Evolutionary conservation across 2,329 filamentous ascomycete genomes (phyloP), one percentile per base, ranked within the genome.

Genomic region (Exophiala xenobiotica): DNA sequence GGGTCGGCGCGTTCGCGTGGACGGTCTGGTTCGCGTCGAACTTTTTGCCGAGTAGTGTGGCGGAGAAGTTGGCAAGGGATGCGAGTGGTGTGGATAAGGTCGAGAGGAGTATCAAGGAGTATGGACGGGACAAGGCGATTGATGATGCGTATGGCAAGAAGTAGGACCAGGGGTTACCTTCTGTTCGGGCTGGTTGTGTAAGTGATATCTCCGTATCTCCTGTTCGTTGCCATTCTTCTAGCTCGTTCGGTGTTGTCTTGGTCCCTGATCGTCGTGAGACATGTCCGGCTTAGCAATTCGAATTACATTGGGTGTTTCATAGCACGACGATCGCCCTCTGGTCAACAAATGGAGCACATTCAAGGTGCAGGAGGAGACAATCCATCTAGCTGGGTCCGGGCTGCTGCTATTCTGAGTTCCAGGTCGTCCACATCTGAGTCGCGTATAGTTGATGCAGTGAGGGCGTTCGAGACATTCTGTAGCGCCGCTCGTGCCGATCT

Each of bases 11-110:
- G 2, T 38, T 37, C 12, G 43, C 44, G 7, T 26, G 12, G 11
- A 29, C 37, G 43, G 31, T 46, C 12, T 46, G 49, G 43, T 16
- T 51, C 29, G 35, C 27, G n/a, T n/a, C 14, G 3, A 50, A 40
- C 14, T 50, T 27, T 11, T 22, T 49, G 7, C 46, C 46, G 5
- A 24, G 29, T 8, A 39, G 24, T 16, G 23, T 40, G 8, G 38
- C 22, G 6, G 38, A 40, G 5, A 40, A 40, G 38, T n/a, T 40
- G 38, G 19, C 22, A 14, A 18, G 38, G 9, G 38, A 40, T 24
- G 4, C 38, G 9, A 11, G 6, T 24, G 38, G 19, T 20, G 9
- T 40, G 38, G 38, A 24, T 7, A 40, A 40, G 20, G 38, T 40
- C 8, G 38, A 40, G 38, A 40, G n/a, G 38, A 40, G 22, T 14